Conservation (phyloP, 352 stramenopile genomes). For the Phytophthora meadii region DNA sequence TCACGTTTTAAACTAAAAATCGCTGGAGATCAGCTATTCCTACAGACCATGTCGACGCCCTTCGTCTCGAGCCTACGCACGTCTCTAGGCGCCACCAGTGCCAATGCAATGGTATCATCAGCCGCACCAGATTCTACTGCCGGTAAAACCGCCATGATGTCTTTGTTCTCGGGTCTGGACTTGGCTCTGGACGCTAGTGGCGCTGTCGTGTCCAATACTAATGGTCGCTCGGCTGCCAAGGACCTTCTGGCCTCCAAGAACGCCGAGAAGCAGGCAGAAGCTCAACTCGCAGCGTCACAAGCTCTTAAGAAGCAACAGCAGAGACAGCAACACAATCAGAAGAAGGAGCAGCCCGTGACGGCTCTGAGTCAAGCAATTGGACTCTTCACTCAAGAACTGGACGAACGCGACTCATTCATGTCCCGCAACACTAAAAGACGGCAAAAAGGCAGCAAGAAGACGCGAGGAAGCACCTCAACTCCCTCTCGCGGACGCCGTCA, state of each 20-base stretch:
- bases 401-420: conserved; percentile 36
- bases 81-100: conserved; percentile 23
- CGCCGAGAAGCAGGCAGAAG: conserved; percentile 48
- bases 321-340: conserved; percentile 26
- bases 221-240: conserved; percentile 45
- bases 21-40: no score
- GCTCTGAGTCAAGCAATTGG: conserved; percentile 71
- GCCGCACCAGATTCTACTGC: conserved; percentile 4
- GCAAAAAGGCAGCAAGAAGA: conserved; percentile 54
- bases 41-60: conserved; percentile 30
- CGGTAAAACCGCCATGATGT: conserved; percentile 51
- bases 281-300: conserved; percentile 29
- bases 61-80: conserved; percentile 58
- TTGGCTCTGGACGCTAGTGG: conserved; percentile 49
- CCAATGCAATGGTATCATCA: conserved; percentile 6
- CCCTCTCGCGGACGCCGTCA: conserved; percentile 52
- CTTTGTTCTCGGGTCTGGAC: conserved; percentile 62
- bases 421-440: conserved; percentile 54
- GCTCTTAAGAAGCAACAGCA: conserved; percentile 47
- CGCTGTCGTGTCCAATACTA: conserved; percentile 17
- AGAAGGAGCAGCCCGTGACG: conserved; percentile 43
- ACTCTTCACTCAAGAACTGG: conserved; percentile 63
- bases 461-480: conserved; percentile 30
- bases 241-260: conserved; percentile 62
- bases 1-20: no score